These are phyloP conservation scores for Hydrangea macrophylla DNA, from an alignment of 148 eudicot species.

Conservation along the genomic window DNA sequence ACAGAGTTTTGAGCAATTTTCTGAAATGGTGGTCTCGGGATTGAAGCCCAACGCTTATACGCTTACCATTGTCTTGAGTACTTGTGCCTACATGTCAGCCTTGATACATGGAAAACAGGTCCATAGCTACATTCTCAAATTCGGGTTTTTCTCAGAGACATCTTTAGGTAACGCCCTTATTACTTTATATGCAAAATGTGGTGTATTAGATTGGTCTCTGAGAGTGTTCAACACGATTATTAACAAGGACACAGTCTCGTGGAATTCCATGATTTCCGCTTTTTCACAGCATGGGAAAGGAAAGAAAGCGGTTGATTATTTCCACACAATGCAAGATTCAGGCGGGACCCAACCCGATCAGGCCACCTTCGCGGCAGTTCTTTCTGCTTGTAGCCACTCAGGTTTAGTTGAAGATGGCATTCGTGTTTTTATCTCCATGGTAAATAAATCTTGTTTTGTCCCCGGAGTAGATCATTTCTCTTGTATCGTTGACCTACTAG, in stretches of 20 bases:
- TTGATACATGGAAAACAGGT: slow-evolving; percentile 56
- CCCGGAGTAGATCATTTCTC: slow-evolving; percentile 60
- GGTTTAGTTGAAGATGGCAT: slow-evolving; percentile 65
- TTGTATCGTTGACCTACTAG: slow-evolving; percentile 68
- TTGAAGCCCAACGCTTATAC: slow-evolving; percentile 49
- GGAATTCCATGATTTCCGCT: slow-evolving; percentile 80
- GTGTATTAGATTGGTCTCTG: slow-evolving; percentile 41
- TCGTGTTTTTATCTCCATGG: slow-evolving; percentile 58
- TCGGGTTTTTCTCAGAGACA: slow-evolving; percentile 29
- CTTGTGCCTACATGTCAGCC: slow-evolving; percentile 55
- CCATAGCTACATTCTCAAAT: slow-evolving; percentile 59
- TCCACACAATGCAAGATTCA: slow-evolving; percentile 46
- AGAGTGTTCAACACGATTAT: slow-evolving; percentile 50
- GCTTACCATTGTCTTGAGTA: slow-evolving; percentile 53
- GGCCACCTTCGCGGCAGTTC: slow-evolving; percentile 62
- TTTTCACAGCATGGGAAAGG: slow-evolving; percentile 65
- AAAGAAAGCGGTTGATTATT: slow-evolving; percentile 45
- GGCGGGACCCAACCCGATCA: slow-evolving; percentile 45
- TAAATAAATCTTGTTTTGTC: slow-evolving; percentile 42
- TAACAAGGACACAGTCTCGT: slow-evolving; percentile 47
- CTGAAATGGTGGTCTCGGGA: slow-evolving; percentile 32
- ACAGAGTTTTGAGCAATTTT: slow-evolving; percentile 49
- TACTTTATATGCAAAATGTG: slow-evolving; percentile 65
- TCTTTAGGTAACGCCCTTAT: slow-evolving; percentile 59
- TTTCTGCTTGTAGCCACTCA: slow-evolving; percentile 87